Evolutionary conservation across 1,284 basidiomycete genomes (phyloP), one percentile per base, ranked within the genome.

Genomic region (Leccinum pallidistipes): DNA sequence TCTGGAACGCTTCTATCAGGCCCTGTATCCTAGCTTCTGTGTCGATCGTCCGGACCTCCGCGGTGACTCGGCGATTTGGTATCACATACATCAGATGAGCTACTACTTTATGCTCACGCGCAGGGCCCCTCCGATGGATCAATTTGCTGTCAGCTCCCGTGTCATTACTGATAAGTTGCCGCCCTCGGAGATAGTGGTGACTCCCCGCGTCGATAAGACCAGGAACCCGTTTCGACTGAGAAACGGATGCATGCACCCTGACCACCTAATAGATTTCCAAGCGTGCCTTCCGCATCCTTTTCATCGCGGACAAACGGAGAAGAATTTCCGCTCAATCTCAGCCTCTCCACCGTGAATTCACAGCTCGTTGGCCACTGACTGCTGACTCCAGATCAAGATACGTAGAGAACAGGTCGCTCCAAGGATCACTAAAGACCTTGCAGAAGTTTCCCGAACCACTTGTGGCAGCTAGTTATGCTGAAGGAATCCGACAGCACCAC

Each of bases 401-500:
- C 74, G 94, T 91, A 51, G 95, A 97, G 80, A 95, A 94, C 72
- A 95, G 95, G 8, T 96, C 94, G 1, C 83, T 97, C 2, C 91
- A 91, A 7, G 91, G 94, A 74, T 95, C 91, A 0, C 81, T 97
- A 52, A 94, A 91, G 74, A 87, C 92, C 0, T 97, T 96, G 69
- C 94, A 95, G 27, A 91, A 91, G 71, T 84, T 97, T 65, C 95
- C 94, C 70, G 95, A 97, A 73, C 84, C 84, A 21, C 86, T 97
- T 27, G 92, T 95, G 5, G 91, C 94, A 27, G 11, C 8, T 0
- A 86, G 88, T 62, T 97, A 97, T 71, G 92, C 95, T 45, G 18
- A 18, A 21, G 8, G 11, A 45, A 45, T 1, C n/a, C 11, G 11
- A 45, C 43, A 45, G 11, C 11, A 18, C 18, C 18, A 18, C 43